phyloP scores from a whole-genome alignment of 176 grass and related monocot genomes.

The Secale cereale region DNA sequence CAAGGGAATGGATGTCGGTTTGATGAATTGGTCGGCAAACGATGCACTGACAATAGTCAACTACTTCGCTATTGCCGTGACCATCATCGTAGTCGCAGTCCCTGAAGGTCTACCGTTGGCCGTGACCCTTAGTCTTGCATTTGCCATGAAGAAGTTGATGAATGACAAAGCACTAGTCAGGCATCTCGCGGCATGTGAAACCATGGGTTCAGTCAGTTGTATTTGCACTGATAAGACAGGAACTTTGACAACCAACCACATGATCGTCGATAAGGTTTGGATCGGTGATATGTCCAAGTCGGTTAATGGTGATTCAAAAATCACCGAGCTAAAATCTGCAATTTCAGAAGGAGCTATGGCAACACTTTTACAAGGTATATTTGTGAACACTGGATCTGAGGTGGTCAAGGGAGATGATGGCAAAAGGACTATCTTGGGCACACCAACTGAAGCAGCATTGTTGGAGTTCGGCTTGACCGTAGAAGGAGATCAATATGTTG shows the following conservation, averaged over 20 bases:
- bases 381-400: conserved; percentile 80
- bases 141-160: conserved; percentile 99
- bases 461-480: conserved; percentile 77
- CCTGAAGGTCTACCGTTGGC: conserved; percentile 90
- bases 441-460: conserved; percentile 80
- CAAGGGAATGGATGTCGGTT: conserved; percentile 44
- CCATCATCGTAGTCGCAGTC: conserved; percentile 86
- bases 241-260: conserved; percentile 93
- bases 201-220: conserved; percentile 84
- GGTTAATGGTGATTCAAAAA: conserved; percentile 27
- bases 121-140: conserved; percentile 88
- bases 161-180: conserved; percentile 79
- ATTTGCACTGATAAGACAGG: conserved; percentile 98
- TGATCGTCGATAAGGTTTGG: conserved; percentile 84
- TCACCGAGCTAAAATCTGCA: conserved; percentile 37
- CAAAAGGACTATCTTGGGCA: conserved; percentile 57
- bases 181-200: conserved; percentile 88
- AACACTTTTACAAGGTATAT: conserved; percentile 77
- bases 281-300: conserved; percentile 50
- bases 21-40: conserved; percentile 57
- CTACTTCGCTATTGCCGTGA: conserved; percentile 82
- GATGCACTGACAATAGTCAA: conserved; percentile 81
- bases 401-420: conserved; percentile 68
- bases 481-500: conserved; percentile 36
- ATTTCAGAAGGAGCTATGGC: conserved; percentile 45